These are phyloP conservation scores for Trichocladium uniseriatum DNA, from an alignment of 495 filamentous ascomycete genomes.

Conservation along the genomic window DNA sequence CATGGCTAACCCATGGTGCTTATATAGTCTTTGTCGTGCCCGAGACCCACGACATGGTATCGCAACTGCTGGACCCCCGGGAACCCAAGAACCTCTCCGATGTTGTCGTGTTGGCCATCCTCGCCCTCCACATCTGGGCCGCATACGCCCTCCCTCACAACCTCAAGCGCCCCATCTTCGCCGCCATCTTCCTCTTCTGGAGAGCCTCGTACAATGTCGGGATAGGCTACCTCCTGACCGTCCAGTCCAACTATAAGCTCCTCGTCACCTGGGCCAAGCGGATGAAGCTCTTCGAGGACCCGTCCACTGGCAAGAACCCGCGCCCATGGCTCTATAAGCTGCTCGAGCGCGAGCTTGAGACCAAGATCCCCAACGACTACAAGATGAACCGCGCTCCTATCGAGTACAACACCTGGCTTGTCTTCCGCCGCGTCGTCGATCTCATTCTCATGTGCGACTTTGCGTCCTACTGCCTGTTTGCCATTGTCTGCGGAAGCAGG, in stretches of 20 bases:
- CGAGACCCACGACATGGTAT: constrained; percentile 97
- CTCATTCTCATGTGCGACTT: constrained; percentile 98
- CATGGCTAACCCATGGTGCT: not conserved
- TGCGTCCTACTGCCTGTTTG: constrained; percentile 90
- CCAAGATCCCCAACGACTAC: constrained; percentile 90
- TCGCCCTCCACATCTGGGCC: constrained; percentile 61
- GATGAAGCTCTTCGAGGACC: constrained; percentile 76
- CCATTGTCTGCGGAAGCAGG: constrained; percentile 71
- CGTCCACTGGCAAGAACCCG: constrained; percentile 67
- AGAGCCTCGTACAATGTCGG: constrained; percentile 83
- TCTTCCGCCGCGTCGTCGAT: constrained; percentile 90
- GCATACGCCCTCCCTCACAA: constrained; percentile 61
- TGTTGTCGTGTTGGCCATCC: constrained; percentile 65
- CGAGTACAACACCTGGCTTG: constrained; percentile 98
- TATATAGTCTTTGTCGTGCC: constrained; percentile 84
- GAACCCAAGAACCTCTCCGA: constrained; percentile 94
- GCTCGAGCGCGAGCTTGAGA: constrained; percentile 81
- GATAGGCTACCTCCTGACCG: constrained; percentile 80
- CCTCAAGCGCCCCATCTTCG: constrained; percentile 65
- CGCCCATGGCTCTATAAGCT: constrained; percentile 71
- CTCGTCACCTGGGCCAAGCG: constrained; percentile 83
- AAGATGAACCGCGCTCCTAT: constrained; percentile 84
- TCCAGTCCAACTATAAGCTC: constrained; percentile 80
- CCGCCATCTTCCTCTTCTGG: constrained; percentile 83
- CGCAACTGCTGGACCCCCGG: constrained; percentile 87